These are phyloP conservation scores for Sphaerostilbella broomeana DNA, from an alignment of 2,329 filamentous ascomycete genomes.

Conservation along the genomic window DNA sequence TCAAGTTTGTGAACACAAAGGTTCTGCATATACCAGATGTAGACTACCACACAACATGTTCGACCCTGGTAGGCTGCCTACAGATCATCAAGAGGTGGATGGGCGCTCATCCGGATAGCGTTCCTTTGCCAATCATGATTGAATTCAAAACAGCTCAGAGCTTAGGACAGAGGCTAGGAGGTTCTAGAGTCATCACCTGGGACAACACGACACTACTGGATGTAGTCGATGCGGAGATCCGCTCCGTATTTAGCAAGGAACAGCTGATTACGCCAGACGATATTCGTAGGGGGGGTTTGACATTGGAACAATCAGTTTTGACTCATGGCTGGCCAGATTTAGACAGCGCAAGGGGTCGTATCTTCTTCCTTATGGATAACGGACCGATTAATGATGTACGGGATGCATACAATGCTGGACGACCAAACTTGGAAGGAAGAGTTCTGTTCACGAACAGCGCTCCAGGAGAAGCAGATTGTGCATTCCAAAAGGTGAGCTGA, in stretches of 20 bases:
- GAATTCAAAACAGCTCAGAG: constrained; percentile 38
- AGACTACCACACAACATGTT: constrained; percentile 39
- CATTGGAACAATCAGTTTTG: constrained; percentile 41
- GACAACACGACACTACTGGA: constrained; percentile 34
- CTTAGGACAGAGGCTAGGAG: constrained; percentile 20
- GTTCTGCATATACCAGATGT: constrained; percentile 45
- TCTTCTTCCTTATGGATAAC: constrained; percentile 48
- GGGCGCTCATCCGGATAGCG: constrained; percentile 33
- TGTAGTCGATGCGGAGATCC: constrained; percentile 41
- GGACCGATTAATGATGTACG: constrained; percentile 33
- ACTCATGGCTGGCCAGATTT: constrained; percentile 42
- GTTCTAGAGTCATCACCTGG: constrained; percentile 36
- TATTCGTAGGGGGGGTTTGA: constrained; percentile 32
- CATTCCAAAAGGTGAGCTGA: constrained; percentile 36
- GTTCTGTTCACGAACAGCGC: constrained; percentile 42
- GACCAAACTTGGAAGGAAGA: constrained; percentile 34
- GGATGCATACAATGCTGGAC: constrained; percentile 30
- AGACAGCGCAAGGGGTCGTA: constrained; percentile 35
- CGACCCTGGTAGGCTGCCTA: constrained; percentile 40
- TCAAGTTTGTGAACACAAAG: constrained; percentile 39
- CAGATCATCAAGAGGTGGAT: constrained; percentile 38
- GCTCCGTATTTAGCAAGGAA: constrained; percentile 31
- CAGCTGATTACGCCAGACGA: constrained; percentile 43
- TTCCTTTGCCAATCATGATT: constrained; percentile 43
- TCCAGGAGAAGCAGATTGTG: constrained; percentile 38